These are phyloP conservation scores for Polytrichum commune DNA, from an alignment of 225 moss, liverwort and hornwort genomes.

Conservation along the genomic window DNA sequence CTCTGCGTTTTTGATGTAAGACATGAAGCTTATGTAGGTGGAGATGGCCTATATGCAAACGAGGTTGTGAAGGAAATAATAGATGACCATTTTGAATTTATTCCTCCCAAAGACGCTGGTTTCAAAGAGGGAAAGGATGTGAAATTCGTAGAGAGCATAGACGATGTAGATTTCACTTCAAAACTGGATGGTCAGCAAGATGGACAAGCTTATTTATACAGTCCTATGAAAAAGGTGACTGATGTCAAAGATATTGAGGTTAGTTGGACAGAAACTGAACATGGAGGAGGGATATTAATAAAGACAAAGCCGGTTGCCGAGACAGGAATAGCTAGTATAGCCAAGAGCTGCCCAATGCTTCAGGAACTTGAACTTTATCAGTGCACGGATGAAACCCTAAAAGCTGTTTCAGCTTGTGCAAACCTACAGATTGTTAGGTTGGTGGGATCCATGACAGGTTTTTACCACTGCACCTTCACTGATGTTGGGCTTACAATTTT, in stretches of 20 bases:
- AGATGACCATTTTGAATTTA: constrained; percentile 27
- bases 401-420: constrained; percentile 35
- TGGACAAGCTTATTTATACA: background rate
- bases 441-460: constrained; percentile 38
- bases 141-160: constrained; percentile 6
- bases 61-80: constrained; percentile 41
- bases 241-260: constrained; percentile 4
- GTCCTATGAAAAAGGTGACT: constrained; percentile 1
- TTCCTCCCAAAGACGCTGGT: constrained; percentile 13
- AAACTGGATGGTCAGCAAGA: background rate
- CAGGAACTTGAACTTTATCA: constrained; percentile 57
- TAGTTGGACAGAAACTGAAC: constrained; percentile 15
- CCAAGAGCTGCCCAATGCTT: constrained; percentile 31
- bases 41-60: background rate
- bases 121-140: constrained; percentile 3
- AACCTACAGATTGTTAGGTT: constrained; percentile 51
- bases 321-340: constrained; percentile 39
- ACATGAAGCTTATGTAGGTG: constrained; percentile 7
- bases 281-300: constrained; percentile 9
- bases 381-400: constrained; percentile 56
- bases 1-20: constrained; percentile 50
- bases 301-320: constrained; percentile 15
- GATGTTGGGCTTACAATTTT: constrained; percentile 60
- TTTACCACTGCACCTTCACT: constrained; percentile 45
- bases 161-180: background rate